phyloP scores from a whole-genome alignment of 2,329 filamentous ascomycete species.

The Aspergillus quadrilineatus region DNA sequence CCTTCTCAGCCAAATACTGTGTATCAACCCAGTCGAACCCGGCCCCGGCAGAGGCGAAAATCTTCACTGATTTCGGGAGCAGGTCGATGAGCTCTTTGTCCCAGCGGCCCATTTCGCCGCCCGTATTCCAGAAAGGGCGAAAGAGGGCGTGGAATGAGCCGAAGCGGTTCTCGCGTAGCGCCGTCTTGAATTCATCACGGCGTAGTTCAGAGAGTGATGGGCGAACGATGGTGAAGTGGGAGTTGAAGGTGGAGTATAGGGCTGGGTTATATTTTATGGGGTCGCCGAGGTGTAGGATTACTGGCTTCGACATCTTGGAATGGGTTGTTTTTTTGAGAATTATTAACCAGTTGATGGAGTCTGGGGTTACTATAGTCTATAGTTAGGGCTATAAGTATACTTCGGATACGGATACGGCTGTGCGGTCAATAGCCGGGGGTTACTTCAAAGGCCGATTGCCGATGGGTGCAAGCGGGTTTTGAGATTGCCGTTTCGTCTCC shows the following conservation, averaged over 20 bases:
- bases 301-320: slow-evolving; percentile 26
- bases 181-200: slow-evolving; percentile 42
- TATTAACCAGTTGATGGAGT: too few relatives aligned
- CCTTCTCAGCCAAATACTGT: slow-evolving; percentile 59
- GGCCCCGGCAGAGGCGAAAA: slow-evolving; percentile 61
- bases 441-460: slow-evolving; percentile 9
- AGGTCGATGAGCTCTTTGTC: slow-evolving; percentile 58
- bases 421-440: slow-evolving; percentile 8
- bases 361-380: background rate
- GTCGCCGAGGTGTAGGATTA: slow-evolving; percentile 48
- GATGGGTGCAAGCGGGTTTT: background rate
- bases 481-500: background rate
- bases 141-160: slow-evolving; percentile 51
- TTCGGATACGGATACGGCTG: background rate
- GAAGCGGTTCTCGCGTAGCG: slow-evolving; percentile 42
- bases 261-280: slow-evolving; percentile 51
- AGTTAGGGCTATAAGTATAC: background rate
- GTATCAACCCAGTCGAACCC: slow-evolving; percentile 66
- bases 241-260: slow-evolving; percentile 41
- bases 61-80: slow-evolving; percentile 54
- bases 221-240: slow-evolving; percentile 43
- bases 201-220: slow-evolving; percentile 35
- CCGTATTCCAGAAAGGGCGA: slow-evolving; percentile 63
- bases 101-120: slow-evolving; percentile 65
- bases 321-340: too few relatives aligned